Conservation (phyloP, 257 asterid genomes). For the Asclepias syriaca region DNA sequence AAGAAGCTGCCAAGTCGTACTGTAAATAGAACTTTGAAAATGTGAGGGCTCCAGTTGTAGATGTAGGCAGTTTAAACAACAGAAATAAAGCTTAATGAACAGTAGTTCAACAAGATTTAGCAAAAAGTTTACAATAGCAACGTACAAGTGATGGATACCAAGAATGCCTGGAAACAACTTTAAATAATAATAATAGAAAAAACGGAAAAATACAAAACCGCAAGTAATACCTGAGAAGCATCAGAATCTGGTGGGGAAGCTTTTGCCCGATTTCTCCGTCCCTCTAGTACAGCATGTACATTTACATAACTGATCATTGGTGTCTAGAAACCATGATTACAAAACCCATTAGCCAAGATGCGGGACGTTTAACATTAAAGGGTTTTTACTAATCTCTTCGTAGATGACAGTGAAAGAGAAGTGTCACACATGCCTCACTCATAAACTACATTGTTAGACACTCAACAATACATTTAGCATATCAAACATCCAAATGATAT, state of each 20-base stretch:
- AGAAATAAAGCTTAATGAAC: not conserved
- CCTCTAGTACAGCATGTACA: slow-evolving; percentile 92
- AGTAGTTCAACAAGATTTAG: not conserved
- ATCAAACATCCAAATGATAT: not conserved
- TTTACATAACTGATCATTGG: slow-evolving; percentile 95
- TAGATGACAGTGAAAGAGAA: not conserved
- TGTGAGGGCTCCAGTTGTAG: not conserved
- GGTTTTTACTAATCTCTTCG: not conserved
- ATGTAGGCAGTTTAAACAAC: not conserved
- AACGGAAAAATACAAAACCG: not conserved
- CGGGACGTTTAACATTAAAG: not conserved
- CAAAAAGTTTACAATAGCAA: not conserved
- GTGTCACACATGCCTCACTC: not conserved
- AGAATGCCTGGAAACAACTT: not conserved
- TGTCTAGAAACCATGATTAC: slow-evolving; percentile 43
- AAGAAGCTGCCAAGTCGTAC: not conserved
- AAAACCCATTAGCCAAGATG: slow-evolving; percentile 7
- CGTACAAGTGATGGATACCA: not conserved
- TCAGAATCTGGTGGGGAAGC: slow-evolving; percentile 83
- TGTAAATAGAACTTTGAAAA: not conserved
- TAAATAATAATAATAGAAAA: not conserved
- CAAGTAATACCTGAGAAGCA: slow-evolving; percentile 64
- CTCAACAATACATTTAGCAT: not conserved
- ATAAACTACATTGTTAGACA: not conserved
- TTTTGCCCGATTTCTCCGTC: slow-evolving; percentile 85